phyloP scores from a whole-genome alignment of 202 grass and related monocot genomes.

The Eragrostis tef region DNA sequence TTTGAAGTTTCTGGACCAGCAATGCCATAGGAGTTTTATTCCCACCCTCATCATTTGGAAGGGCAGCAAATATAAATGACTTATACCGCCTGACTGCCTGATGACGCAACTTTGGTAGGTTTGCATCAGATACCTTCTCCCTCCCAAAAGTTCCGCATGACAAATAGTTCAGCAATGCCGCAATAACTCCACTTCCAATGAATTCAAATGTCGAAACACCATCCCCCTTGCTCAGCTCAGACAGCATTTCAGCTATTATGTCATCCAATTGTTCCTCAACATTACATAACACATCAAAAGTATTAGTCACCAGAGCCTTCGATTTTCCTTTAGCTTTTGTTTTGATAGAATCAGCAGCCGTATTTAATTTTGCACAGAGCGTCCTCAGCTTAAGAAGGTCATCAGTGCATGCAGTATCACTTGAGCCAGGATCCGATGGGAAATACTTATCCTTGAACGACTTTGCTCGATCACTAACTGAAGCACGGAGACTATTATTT shows the following conservation, averaged over 20 bases:
- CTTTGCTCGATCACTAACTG: slow-evolving; percentile 72
- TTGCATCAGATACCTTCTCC: slow-evolving; percentile 68
- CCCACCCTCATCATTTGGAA: slow-evolving; percentile 55
- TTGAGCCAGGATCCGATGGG: slow-evolving; percentile 58
- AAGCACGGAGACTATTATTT: slow-evolving; percentile 58
- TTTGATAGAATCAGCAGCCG: slow-evolving; percentile 54
- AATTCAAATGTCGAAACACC: slow-evolving; percentile 97
- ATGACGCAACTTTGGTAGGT: slow-evolving; percentile 63
- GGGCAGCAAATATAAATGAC: slow-evolving; percentile 66
- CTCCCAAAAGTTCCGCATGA: slow-evolving; percentile 82
- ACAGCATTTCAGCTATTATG: slow-evolving; percentile 67
- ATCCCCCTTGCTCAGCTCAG: slow-evolving; percentile 76
- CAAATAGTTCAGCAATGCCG: slow-evolving; percentile 74
- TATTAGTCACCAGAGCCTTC: slow-evolving; percentile 49
- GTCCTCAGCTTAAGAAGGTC: slow-evolving; percentile 67
- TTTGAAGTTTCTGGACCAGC: slow-evolving; percentile 85
- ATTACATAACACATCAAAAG: slow-evolving; percentile 56
- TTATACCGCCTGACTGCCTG: slow-evolving; percentile 77
- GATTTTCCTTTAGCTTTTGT: slow-evolving; percentile 84
- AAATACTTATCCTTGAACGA: slow-evolving; percentile 84
- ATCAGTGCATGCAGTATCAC: slow-evolving; percentile 72
- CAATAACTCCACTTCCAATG: slow-evolving; percentile 77
- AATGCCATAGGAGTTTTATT: slow-evolving; percentile 63
- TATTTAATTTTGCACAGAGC: slow-evolving; percentile 76
- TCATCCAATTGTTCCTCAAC: slow-evolving; percentile 66